Evolutionary conservation across 805 yeast species (phyloP), one percentile per base, ranked within the genome.

Genomic region (Ogataea angusta): DNA sequence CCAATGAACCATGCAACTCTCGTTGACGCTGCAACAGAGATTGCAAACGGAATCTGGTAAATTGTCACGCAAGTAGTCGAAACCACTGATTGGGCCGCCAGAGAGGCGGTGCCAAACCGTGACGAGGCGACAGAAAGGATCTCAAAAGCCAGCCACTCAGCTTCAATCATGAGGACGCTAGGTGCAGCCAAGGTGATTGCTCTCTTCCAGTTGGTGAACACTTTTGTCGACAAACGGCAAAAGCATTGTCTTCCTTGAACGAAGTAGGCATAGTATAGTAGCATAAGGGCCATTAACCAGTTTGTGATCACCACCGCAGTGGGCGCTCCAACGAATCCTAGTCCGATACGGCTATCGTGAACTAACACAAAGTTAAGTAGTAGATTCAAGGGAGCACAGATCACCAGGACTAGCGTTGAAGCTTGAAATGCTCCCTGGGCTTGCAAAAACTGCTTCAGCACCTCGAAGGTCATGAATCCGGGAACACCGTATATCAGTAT

Each of bases 281-380:
- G 57, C 13, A 75, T 71, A 12, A 67, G 17, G 4, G 76, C 75
- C 81, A 76, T 76, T 9, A 72, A 45, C 77, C 80, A 75, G 51
- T 75, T 75, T 45, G 75, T 76, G 30, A 75, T 70, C 6, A 75
- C 72, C 15, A 75, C 79, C 2, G 81, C 75, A 13, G 75, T 56
- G 7, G 82, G 81, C 2, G 81, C 80, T 5, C 82, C 82, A 34
- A 70, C 54, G 52, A 74, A 76, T 0, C 82, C 82, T 45, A 76
- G 40, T 1, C 81, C 80, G 17, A 73, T 45, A 5, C 30, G 46
- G 24, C 54, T 38, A 48, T 72, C 64, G 54, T 72, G 61, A 10
- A 76, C 82, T 13, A 76, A 63, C 2, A 62, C 36, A 39, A 63
- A 58, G 47, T 75, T 76, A 68, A 76, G 64, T 3, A 70, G 30